Evolutionary conservation across 768 basidiomycete species (phyloP), one percentile per base, ranked within the genome.

Genomic region (Podaxis sp.): DNA sequence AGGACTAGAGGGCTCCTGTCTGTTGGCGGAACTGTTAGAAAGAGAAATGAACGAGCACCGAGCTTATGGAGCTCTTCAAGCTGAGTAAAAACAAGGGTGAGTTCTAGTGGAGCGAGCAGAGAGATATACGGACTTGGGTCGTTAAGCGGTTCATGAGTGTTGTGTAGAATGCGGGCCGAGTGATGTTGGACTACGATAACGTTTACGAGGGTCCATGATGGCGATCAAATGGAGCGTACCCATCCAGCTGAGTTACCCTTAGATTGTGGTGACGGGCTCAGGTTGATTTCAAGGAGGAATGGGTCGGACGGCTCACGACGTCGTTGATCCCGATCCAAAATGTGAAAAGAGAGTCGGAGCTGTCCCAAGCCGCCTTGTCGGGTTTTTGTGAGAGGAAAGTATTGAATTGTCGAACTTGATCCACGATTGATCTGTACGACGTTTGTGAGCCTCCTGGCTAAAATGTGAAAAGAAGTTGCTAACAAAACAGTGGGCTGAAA

Each of bases 301-400:
- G 33, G 24, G 51, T 61, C 33, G 57, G 67, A 70, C 53, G 64
- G 74, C 80, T 72, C 59, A 83, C 83, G 48, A 86, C 77, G 58
- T 87, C 87, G 64, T 88, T 88, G 62, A 88, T 88, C 2, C 87
- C 87, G 57, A 88, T 85, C 86, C 86, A 88, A 49, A 87, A 67
- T 2, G 82, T 81, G 70, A 88, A 88, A 4, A 88, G 72, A 36
- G 82, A 75, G 65, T 87, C 82, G 2, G 74, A 71, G 67, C 81
- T 79, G 42, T 77, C 70, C 87, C 86, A 88, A 9, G 75, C 68
- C 1, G 83, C 81, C 7, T 71, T 77, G 6, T 67, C 63, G 0
- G 84, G 84, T 65, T 80, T 82, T 2, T 74, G 66, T 2, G 79
- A 79, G 0, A 80, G 73, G 48, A 79, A 70, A 12, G 68, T 39